Percentiles rank a stretch among this genome's conserved stretches.
Conservation (phyloP, 148 eudicot species). For the Chenopodium formosanum region DNA sequence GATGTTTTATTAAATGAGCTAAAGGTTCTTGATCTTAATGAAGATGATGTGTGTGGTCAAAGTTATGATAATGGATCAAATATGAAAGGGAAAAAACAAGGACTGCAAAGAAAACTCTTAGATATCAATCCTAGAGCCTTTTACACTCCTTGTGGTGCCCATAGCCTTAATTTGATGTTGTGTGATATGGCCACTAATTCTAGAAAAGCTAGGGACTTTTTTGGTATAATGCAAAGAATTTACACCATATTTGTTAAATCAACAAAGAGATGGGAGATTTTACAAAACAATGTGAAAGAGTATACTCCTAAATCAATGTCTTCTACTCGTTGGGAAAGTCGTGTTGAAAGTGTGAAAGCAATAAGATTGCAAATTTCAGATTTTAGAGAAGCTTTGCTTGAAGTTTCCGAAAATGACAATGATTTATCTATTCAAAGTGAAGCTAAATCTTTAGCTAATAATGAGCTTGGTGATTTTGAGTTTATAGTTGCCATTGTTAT, state of each 20-base stretch:
- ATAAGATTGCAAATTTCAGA: constrained; percentile 19
- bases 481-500: background rate
- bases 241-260: constrained; percentile 32
- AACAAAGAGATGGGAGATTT: constrained; percentile 33
- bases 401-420: constrained; percentile 6
- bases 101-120: background rate
- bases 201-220: constrained; percentile 24
- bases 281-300: constrained; percentile 12
- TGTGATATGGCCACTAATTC: constrained; percentile 33
- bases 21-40: constrained; percentile 8
- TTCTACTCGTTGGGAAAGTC: constrained; percentile 29
- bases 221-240: constrained; percentile 28
- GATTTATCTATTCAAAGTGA: constrained; percentile 20
- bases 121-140: background rate
- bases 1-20: background rate
- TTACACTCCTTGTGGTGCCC: background rate
- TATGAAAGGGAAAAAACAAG: constrained; percentile 6
- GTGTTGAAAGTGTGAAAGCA: constrained; percentile 32
- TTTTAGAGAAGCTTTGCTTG: constrained; percentile 24
- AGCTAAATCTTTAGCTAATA: constrained; percentile 22
- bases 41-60: constrained; percentile 10
- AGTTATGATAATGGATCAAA: constrained; percentile 14
- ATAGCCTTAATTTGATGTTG: constrained; percentile 21
- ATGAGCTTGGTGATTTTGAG: constrained; percentile 28
- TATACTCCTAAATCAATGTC: constrained; percentile 30